Base-by-base conservation (phyloP, 2,329 filamentous ascomycete species). In the Helicocarpus griseus region DNA sequence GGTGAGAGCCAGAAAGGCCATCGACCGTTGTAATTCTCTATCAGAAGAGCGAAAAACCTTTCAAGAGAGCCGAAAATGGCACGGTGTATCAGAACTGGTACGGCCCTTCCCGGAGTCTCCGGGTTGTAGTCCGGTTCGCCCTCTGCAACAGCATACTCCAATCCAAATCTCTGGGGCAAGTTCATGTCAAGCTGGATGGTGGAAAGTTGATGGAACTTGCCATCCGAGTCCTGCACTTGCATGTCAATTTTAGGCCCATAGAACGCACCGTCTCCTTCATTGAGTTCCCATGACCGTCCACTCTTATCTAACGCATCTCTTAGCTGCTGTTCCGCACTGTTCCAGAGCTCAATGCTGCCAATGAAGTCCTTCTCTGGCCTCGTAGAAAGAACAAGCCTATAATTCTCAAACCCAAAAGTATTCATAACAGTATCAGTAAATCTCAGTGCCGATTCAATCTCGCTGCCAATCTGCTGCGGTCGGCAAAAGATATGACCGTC, bases 221-320 rank as follows among this genome's bases (percentile, higher is more conserved):
- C 87, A 61, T 87, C 80, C 1, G 85, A 83, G 63, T 94, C 89
- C 54, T 79, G 81, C 43, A 95, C 69, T 36, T 94, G 81, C 41
- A 95, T 86, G 63, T 95, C 89, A 57, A 95, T 95, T 71, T 95
- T 95, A 29, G 89, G 89, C 0, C 89, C 89, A 62, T 95, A 95
- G 63, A 95, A 95, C 3, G 89, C 89, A 13, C 89, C 89, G 54
- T 94, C 89, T 9, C 87, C 88, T 60, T 85, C 78, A 56, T 89
- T 91, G 52, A 91, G 59, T 2, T 77, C 78, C 86, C 87, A 95
- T 33, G 78, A 70, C 59, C 81, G 79, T 8, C 83, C 84, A 13
- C 77, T 82, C 24, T 71, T 76, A 54, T 83, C 74, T 35, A 89
- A 69, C 0, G 84, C 83, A 49, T 77, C 69, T 50, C 75, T 80